Evolutionary conservation across 306 rosid genomes (phyloP).

Genomic region (Cucurbita pepo): DNA sequence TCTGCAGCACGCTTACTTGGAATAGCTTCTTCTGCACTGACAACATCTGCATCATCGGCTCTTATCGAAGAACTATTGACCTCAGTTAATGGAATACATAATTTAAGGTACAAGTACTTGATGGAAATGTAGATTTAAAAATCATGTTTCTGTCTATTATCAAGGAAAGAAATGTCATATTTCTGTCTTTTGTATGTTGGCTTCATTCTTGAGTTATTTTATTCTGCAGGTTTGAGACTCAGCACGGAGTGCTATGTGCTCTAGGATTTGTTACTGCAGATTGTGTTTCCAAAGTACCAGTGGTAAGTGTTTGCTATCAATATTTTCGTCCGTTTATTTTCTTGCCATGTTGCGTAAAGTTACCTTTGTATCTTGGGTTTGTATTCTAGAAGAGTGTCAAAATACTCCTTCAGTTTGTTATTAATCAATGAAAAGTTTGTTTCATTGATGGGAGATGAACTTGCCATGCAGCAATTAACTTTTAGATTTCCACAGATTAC

Average conservation of each 20-base stretch:
- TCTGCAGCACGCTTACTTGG: conserved; percentile 87
- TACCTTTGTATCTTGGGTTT: not conserved
- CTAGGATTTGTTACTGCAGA: conserved; percentile 79
- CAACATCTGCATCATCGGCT: conserved; percentile 30
- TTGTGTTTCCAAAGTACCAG: conserved; percentile 42
- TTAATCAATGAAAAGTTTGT: not conserved
- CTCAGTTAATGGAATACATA: conserved; percentile 32
- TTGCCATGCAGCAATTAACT: not conserved
- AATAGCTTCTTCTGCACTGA: conserved; percentile 66
- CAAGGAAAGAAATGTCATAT: not conserved
- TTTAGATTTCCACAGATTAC: conserved; percentile 34
- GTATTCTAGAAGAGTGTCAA: not conserved
- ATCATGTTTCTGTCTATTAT: not conserved
- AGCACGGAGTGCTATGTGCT: conserved; percentile 80
- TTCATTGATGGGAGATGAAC: not conserved
- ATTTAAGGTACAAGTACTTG: conserved; percentile 43
- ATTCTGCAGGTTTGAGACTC: conserved; percentile 67
- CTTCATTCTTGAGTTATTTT: conserved; percentile 13
- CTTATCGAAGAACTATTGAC: conserved; percentile 48
- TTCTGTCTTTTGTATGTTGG: conserved; percentile 2
- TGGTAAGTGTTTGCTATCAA: conserved; percentile 20
- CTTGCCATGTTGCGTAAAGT: not conserved
- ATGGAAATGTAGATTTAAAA: not conserved
- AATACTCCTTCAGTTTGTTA: not conserved
- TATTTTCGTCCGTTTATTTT: not conserved